Evolutionary conservation across 2,329 filamentous ascomycete species (phyloP).

Genomic region (Aspergillus brunneoviolaceus): DNA sequence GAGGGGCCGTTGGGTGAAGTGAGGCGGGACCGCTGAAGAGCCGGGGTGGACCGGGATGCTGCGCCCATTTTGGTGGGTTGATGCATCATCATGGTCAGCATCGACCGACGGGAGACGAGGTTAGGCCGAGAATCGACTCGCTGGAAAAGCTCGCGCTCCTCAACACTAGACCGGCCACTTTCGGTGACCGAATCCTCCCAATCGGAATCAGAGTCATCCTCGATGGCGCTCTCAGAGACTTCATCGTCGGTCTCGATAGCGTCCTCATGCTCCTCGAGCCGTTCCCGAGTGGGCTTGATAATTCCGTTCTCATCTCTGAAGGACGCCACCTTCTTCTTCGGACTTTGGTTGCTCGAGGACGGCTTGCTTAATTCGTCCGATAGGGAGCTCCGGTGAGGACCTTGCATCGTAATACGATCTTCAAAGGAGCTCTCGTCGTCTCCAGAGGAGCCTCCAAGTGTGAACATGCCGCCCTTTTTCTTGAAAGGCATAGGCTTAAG

Average conservation of each 20-base stretch:
- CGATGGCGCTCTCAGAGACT: conserved; percentile 79
- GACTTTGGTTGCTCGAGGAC: conserved; percentile 22
- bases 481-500: conserved; percentile 55
- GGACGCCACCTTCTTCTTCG: conserved; percentile 73
- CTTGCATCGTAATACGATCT: conserved; percentile 56
- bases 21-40: conserved; percentile 55
- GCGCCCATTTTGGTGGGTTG: conserved; percentile 72
- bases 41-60: conserved; percentile 49
- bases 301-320: conserved; percentile 76
- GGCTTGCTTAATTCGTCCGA: conserved; percentile 54
- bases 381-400: conserved; percentile 54
- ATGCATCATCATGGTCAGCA: conserved; percentile 86
- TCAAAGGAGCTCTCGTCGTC: conserved; percentile 78
- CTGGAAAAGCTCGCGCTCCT: conserved; percentile 79
- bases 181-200: conserved; percentile 72
- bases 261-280: conserved; percentile 53
- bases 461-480: conserved; percentile 66
- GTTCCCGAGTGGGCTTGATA: conserved; percentile 62
- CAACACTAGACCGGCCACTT: conserved; percentile 77
- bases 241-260: conserved; percentile 64
- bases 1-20: conserved; percentile 69
- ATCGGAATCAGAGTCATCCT: conserved; percentile 64
- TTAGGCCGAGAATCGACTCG: conserved; percentile 86
- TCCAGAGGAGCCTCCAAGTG: conserved; percentile 79
- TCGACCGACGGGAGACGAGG: conserved; percentile 78